A percentile compares a stretch with the other conserved stretches of the same genome.
phyloP scores from a whole-genome alignment of 345 rosid genomes.

The Combretum micranthum region DNA sequence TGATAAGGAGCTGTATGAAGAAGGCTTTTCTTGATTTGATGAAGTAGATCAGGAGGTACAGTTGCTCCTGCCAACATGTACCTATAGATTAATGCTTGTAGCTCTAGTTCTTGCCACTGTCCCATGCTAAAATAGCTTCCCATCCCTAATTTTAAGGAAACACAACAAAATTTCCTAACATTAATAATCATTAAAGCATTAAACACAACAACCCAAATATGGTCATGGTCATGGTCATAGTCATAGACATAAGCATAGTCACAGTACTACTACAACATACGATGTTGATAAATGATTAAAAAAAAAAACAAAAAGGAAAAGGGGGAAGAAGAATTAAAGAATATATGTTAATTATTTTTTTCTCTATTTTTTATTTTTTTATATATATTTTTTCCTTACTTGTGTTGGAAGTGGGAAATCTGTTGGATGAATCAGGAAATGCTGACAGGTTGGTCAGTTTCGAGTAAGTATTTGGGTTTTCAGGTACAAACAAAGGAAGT shows the following conservation, averaged over 20 bases:
- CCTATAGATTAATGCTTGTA: conserved; percentile 90
- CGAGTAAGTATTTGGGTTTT: conserved; percentile 26
- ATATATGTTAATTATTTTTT: too few species aligned
- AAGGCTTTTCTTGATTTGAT: conserved; percentile 78
- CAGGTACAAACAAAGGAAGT: conserved; percentile 74
- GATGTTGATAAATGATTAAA: not conserved
- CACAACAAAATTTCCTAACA: not conserved
- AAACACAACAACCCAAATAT: not conserved
- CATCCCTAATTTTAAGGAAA: conserved; percentile 42
- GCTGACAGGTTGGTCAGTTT: conserved; percentile 47
- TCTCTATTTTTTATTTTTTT: too few species aligned
- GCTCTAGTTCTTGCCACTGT: conserved; percentile 93
- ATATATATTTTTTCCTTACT: too few species aligned
- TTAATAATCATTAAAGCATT: not conserved
- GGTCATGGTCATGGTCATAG: not conserved
- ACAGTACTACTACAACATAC: too few species aligned
- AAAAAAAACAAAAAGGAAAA: not conserved
- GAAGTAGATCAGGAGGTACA: conserved; percentile 85
- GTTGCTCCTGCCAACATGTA: conserved; percentile 85
- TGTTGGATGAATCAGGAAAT: conserved; percentile 41
- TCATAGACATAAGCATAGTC: too few species aligned
- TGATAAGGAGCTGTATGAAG: conserved; percentile 46
- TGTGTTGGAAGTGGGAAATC: conserved; percentile 13
- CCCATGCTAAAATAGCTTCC: conserved; percentile 71
- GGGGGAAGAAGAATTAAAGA: not conserved